A percentile compares a stretch with the other conserved stretches of the same genome.
phyloP scores from a whole-genome alignment of 768 basidiomycete species.

The Nidularia sp. region DNA sequence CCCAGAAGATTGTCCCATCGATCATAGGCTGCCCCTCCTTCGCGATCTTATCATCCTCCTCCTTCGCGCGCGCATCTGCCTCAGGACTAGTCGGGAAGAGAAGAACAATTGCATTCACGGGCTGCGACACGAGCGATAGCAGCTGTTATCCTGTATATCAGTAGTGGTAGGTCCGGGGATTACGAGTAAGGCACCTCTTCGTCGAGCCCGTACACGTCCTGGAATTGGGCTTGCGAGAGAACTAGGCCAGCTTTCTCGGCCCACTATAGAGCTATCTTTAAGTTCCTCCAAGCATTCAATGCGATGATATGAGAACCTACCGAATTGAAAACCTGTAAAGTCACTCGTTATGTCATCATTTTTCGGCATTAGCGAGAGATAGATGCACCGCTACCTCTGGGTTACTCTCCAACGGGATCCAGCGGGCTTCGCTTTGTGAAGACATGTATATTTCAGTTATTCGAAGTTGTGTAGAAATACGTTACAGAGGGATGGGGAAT shows the following conservation, averaged over 20 bases:
- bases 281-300: neutral
- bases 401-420: constrained; percentile 83
- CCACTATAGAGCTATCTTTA: constrained; percentile 41
- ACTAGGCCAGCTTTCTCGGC: constrained; percentile 64
- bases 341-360: neutral
- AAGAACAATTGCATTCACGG: constrained; percentile 80
- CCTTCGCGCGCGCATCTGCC: constrained; percentile 38
- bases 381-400: constrained; percentile 29
- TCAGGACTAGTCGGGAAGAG: constrained; percentile 72
- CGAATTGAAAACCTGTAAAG: constrained; percentile 40
- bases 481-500: no score
- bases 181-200: constrained; percentile 42
- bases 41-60: constrained; percentile 57
- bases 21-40: constrained; percentile 39
- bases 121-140: constrained; percentile 63
- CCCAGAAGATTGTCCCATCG: constrained; percentile 73
- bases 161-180: neutral
- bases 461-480: no score
- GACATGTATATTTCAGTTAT: no score
- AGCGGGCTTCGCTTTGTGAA: constrained; percentile 23
- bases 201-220: constrained; percentile 74
- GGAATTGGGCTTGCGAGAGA: constrained; percentile 44
- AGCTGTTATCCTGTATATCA: constrained; percentile 36
- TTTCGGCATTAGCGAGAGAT: neutral
- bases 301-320: constrained; percentile 20